Conservation (phyloP, 495 filamentous ascomycete species). For the Aspergillus steynii region DNA sequence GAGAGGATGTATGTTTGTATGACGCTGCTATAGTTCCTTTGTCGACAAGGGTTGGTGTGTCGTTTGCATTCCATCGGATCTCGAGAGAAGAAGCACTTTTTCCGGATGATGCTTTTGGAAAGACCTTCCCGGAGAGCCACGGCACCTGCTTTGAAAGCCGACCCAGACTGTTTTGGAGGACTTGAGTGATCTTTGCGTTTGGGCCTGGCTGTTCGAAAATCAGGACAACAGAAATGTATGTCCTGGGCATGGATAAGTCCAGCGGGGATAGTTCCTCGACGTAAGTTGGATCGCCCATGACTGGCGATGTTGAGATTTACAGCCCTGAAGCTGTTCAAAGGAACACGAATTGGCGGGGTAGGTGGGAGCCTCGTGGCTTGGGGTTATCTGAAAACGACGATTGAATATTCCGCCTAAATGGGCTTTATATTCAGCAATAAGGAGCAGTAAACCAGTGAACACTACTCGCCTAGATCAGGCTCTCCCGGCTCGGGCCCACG, state of each 20-base stretch:
- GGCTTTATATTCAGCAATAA: too few relatives aligned
- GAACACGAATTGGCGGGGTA: too few relatives aligned
- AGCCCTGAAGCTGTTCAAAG: too few relatives aligned
- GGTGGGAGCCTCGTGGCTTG: too few relatives aligned
- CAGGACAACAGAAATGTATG: slow-evolving; percentile 14
- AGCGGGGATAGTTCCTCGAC: slow-evolving; percentile 7
- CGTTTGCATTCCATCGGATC: slow-evolving; percentile 7
- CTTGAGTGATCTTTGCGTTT: not conserved
- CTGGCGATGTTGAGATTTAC: too few relatives aligned
- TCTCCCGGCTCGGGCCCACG: too few relatives aligned
- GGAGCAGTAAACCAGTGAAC: too few relatives aligned
- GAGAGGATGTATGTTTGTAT: not conserved
- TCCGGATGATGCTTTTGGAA: not conserved
- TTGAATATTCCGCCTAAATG: too few relatives aligned
- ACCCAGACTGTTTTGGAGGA: slow-evolving; percentile 11
- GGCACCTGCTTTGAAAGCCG: slow-evolving; percentile 10
- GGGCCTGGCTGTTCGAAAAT: slow-evolving; percentile 4
- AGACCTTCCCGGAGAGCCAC: slow-evolving; percentile 11
- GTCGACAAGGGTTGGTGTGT: slow-evolving; percentile 6
- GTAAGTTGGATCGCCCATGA: too few relatives aligned
- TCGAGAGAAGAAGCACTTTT: slow-evolving; percentile 3
- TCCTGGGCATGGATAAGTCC: slow-evolving; percentile 12
- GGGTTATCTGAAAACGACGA: too few relatives aligned
- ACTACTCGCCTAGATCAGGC: too few relatives aligned
- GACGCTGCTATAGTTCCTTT: slow-evolving; percentile 8